Percentiles rank a stretch among this genome's conserved stretches.
Evolutionary conservation across 2,329 filamentous ascomycete species (phyloP).

Genomic region (Pseudocercospora pini-densiflorae): DNA sequence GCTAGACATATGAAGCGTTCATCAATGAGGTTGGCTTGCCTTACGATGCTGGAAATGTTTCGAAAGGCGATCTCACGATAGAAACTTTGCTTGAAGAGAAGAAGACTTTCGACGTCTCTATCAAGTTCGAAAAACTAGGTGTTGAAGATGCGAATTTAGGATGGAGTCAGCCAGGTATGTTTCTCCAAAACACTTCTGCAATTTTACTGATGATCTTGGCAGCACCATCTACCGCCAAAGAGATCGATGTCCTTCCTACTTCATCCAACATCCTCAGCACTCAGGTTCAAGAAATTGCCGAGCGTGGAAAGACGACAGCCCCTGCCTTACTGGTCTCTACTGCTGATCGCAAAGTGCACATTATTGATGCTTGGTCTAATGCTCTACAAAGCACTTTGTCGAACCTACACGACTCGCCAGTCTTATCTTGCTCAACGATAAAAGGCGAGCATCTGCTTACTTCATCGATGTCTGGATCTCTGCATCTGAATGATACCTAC

Average conservation of each 20-base stretch:
- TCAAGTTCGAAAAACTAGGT: constrained; percentile 61
- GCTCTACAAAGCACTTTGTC: constrained; percentile 43
- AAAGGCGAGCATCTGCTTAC: constrained; percentile 53
- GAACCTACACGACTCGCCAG: constrained; percentile 56
- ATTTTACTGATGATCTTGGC: background rate
- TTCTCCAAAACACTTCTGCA: background rate
- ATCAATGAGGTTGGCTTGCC: constrained; percentile 61
- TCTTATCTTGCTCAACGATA: constrained; percentile 56
- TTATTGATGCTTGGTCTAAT: constrained; percentile 47
- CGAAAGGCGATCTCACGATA: constrained; percentile 57
- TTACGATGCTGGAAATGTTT: constrained; percentile 51
- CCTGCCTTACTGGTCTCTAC: constrained; percentile 49
- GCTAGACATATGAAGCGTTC: constrained; percentile 62
- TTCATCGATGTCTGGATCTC: constrained; percentile 63
- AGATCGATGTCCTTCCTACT: constrained; percentile 50
- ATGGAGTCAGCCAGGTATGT: constrained; percentile 55
- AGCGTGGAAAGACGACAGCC: constrained; percentile 6
- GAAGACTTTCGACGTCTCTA: constrained; percentile 59
- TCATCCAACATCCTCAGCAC: constrained; percentile 59
- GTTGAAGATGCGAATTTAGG: constrained; percentile 45
- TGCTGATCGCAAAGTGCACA: constrained; percentile 54
- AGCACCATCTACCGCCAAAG: constrained; percentile 38
- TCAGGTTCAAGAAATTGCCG: constrained; percentile 33
- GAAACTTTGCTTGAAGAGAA: constrained; percentile 67
- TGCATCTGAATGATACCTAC: constrained; percentile 53